These are phyloP conservation scores for Galium porrigens DNA, from an alignment of 305 asterid species.

Conservation along the genomic window DNA sequence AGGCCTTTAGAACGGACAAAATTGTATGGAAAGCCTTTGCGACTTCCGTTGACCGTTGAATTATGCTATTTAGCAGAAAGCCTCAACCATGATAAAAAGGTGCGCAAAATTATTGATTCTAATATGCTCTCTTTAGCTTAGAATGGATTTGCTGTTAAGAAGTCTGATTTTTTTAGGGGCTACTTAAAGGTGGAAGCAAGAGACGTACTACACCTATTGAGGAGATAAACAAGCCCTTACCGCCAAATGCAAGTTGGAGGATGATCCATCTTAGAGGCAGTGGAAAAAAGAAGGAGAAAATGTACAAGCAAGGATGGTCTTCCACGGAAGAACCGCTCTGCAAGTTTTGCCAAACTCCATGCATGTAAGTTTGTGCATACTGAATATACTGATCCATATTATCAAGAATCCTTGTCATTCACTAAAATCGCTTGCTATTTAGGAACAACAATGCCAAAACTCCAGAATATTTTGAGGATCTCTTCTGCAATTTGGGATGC, in stretches of 20 bases:
- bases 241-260: slow-evolving; percentile 63
- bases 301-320: slow-evolving; percentile 82
- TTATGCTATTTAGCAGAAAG: slow-evolving; percentile 63
- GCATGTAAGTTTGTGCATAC: slow-evolving; percentile 44
- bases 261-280: slow-evolving; percentile 39
- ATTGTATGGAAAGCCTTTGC: slow-evolving; percentile 65
- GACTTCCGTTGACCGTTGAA: slow-evolving; percentile 67
- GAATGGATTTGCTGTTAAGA: not conserved
- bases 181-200: slow-evolving; percentile 68
- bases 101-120: slow-evolving; percentile 19
- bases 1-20: slow-evolving; percentile 66
- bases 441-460: slow-evolving; percentile 55
- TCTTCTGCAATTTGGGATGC: slow-evolving; percentile 71
- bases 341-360: slow-evolving; percentile 79
- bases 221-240: slow-evolving; percentile 69
- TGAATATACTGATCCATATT: slow-evolving; percentile 10
- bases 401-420: not conserved
- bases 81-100: slow-evolving; percentile 64
- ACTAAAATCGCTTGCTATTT: slow-evolving; percentile 18
- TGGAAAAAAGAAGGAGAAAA: slow-evolving; percentile 43
- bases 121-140: not conserved
- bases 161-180: slow-evolving; percentile 41
- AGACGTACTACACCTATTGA: slow-evolving; percentile 55
- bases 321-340: slow-evolving; percentile 77
- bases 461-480: slow-evolving; percentile 87